Conservation (phyloP, 306 rosid genomes). For the Dryas drummondii region DNA sequence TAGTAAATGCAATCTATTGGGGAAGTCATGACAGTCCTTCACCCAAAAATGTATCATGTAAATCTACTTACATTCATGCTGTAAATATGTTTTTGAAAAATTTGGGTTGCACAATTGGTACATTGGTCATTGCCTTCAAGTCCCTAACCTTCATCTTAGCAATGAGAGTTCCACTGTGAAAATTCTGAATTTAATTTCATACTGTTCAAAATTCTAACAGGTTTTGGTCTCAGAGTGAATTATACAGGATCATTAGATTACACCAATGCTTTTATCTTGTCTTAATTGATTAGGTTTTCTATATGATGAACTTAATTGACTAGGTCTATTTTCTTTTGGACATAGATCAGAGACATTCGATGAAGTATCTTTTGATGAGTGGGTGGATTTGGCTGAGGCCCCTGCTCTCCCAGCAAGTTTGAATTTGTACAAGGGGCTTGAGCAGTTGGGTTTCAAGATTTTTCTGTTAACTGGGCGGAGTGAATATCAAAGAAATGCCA, state of each 20-base stretch:
- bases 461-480: slow-evolving; percentile 73
- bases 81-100: neutral
- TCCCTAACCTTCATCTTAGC: neutral
- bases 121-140: neutral
- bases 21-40: neutral
- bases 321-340: slow-evolving; percentile 16
- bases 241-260: neutral
- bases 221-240: neutral
- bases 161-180: neutral
- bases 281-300: neutral
- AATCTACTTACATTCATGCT: neutral
- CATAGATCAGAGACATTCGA: slow-evolving; percentile 53
- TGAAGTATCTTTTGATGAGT: slow-evolving; percentile 51
- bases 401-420: slow-evolving; percentile 73
- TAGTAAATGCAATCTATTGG: no score
- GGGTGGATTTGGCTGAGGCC: slow-evolving; percentile 70
- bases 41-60: neutral
- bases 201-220: neutral
- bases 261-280: neutral
- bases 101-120: neutral
- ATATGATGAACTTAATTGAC: neutral
- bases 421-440: slow-evolving; percentile 46
- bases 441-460: slow-evolving; percentile 54
- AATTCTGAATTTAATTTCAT: neutral
- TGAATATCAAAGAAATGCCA: slow-evolving; percentile 63